phyloP scores from a whole-genome alignment of 1,284 basidiomycete genomes.

The Ganoderma boninense region DNA sequence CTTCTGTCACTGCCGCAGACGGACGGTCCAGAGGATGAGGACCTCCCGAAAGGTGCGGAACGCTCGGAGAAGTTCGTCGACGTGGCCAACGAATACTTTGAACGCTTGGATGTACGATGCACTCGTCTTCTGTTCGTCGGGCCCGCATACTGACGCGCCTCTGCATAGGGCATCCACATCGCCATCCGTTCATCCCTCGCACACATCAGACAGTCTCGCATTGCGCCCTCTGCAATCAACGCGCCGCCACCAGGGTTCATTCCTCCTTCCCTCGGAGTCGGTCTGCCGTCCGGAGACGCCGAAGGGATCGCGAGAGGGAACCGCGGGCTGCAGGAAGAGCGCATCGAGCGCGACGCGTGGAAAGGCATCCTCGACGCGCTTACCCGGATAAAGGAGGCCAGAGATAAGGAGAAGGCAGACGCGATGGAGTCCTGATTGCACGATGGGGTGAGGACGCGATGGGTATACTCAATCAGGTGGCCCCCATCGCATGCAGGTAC shows the following conservation, averaged over 20 bases:
- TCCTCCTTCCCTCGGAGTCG: conserved; percentile 80
- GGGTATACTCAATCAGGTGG: conserved; percentile 1
- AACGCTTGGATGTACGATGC: conserved; percentile 70
- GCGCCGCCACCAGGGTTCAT: conserved; percentile 76
- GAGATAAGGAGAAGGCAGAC: conserved; percentile 26
- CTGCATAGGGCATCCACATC: conserved; percentile 60
- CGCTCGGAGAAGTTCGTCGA: conserved; percentile 84
- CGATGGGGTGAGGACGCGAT: background rate
- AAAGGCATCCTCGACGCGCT: conserved; percentile 73
- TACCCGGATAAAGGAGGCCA: conserved; percentile 61
- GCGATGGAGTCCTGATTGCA: conserved; percentile 12
- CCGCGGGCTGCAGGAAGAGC: conserved; percentile 79
- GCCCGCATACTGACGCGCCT: background rate
- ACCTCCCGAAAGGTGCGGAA: conserved; percentile 79
- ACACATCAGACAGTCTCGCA: conserved; percentile 82
- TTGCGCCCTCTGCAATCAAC: conserved; percentile 82
- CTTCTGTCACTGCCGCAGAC: conserved; percentile 82
- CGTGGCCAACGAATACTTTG: conserved; percentile 85
- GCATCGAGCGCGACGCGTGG: conserved; percentile 81
- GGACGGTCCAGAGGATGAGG: conserved; percentile 63
- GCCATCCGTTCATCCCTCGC: conserved; percentile 80
- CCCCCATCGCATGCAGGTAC: conserved; percentile 30
- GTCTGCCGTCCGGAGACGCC: conserved; percentile 57
- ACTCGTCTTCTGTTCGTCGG: conserved; percentile 36
- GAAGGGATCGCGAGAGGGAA: conserved; percentile 31